phyloP scores from a whole-genome alignment of 2,329 filamentous ascomycete genomes.

The Aspergillus transmontanensis region DNA sequence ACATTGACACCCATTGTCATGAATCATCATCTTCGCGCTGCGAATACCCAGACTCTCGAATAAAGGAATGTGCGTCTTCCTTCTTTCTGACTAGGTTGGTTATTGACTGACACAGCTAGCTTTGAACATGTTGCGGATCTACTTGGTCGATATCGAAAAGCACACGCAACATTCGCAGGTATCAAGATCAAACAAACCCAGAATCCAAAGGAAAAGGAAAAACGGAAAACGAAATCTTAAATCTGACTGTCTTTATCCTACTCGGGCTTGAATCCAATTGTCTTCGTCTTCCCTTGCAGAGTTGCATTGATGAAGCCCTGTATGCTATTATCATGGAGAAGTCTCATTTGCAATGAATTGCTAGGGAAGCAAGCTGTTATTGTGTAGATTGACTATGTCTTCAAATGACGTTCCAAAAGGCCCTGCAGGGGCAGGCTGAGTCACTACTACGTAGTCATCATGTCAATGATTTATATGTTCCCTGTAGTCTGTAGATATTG shows the following conservation, averaged over 20 bases:
- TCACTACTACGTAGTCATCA: not conserved
- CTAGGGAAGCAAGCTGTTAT: not conserved
- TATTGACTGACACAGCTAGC: not conserved
- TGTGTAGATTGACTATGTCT: not conserved
- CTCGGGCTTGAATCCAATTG: not conserved
- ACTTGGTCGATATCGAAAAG: not conserved
- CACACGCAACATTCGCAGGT: not conserved
- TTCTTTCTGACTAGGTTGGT: not conserved
- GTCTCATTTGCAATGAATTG: not conserved
- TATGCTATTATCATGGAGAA: not conserved
- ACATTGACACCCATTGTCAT: not conserved
- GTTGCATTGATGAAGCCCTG: not conserved
- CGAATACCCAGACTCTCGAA: not conserved
- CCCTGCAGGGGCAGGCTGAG: too few relatives aligned
- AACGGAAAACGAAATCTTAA: not conserved
- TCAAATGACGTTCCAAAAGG: not conserved
- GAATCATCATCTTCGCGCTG: not conserved
- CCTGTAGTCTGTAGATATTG: not conserved
- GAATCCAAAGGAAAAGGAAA: not conserved
- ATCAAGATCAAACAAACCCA: not conserved
- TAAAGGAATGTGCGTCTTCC: not conserved
- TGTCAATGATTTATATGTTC: not conserved
- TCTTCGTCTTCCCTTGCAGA: not conserved
- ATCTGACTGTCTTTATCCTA: not conserved
- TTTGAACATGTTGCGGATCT: not conserved